Conservation (phyloP, 1,284 basidiomycete species). For the Ceratobasidium sp. region DNA sequence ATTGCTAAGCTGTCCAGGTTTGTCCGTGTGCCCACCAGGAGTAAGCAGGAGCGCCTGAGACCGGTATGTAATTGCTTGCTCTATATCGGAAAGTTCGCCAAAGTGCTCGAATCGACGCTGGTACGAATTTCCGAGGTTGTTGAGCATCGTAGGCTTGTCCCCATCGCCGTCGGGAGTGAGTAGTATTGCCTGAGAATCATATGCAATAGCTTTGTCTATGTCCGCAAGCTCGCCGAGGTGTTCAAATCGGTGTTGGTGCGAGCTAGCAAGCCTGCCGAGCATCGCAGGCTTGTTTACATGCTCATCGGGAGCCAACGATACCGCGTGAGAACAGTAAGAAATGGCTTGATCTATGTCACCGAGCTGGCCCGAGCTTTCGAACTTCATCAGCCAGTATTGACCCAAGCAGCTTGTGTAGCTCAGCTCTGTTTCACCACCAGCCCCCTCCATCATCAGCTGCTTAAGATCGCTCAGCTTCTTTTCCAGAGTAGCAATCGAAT, state of each 20-base stretch:
- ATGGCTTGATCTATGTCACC: background rate
- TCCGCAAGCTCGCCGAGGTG: background rate
- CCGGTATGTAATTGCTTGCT: conserved; percentile 6
- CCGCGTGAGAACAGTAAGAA: background rate
- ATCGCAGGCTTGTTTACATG: background rate
- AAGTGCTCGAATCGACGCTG: conserved; percentile 4
- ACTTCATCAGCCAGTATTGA: background rate
- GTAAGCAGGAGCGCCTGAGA: conserved; percentile 5
- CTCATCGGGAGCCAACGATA: background rate
- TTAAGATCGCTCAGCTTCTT: too few species aligned
- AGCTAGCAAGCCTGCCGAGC: background rate
- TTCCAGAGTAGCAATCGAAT: too few species aligned
- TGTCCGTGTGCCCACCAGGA: conserved; percentile 5
- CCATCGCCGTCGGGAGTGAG: background rate
- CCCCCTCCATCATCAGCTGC: too few species aligned
- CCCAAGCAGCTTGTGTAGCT: too few species aligned
- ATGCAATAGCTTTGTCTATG: background rate
- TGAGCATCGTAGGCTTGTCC: background rate
- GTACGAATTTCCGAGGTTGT: background rate
- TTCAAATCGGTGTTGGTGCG: background rate
- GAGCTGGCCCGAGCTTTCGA: background rate
- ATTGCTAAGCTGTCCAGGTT: background rate
- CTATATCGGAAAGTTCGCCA: background rate
- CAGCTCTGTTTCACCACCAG: too few species aligned
- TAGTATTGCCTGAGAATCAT: too few species aligned